Conservation (phyloP, 1,284 basidiomycete species). For the Papiliotrema nemorosa region DNA sequence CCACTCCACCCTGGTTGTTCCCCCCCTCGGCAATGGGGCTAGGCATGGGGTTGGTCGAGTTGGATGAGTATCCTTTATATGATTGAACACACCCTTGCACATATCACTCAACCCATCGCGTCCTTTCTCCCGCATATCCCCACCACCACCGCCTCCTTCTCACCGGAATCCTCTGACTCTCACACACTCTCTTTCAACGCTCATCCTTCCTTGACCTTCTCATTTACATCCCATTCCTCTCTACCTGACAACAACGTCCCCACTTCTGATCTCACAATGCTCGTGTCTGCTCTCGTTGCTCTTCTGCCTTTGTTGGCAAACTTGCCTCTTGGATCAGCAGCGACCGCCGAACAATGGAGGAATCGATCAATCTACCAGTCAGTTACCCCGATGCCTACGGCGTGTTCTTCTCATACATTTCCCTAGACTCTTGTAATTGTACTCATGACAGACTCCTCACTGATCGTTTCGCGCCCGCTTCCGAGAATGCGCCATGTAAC, state of each 20-base stretch:
- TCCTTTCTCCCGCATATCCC: background rate
- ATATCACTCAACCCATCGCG: background rate
- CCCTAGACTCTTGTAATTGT: background rate
- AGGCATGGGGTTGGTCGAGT: background rate
- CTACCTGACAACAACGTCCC: too few relatives aligned
- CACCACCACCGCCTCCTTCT: too few relatives aligned
- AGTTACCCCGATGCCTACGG: too few relatives aligned
- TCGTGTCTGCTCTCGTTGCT: conserved; percentile 5
- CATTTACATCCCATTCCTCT: too few relatives aligned
- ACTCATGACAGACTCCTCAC: conserved; percentile 57
- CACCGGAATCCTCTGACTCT: background rate
- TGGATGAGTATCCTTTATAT: background rate
- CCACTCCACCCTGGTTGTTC: too few relatives aligned
- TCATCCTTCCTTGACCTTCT: too few relatives aligned
- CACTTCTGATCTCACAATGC: background rate
- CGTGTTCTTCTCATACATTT: background rate
- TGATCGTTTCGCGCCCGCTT: conserved; percentile 63
- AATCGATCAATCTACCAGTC: conserved; percentile 35
- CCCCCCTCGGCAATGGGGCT: too few relatives aligned
- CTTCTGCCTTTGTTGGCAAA: conserved; percentile 12
- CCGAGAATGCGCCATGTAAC: conserved; percentile 56
- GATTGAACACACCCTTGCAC: background rate
- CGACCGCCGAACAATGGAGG: conserved; percentile 31
- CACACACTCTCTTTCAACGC: background rate
- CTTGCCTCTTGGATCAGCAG: conserved; percentile 19